Percentiles rank a stretch among this genome's conserved stretches.
Evolutionary conservation across 768 basidiomycete genomes (phyloP).

Genomic region (Saitozyma podzolica): DNA sequence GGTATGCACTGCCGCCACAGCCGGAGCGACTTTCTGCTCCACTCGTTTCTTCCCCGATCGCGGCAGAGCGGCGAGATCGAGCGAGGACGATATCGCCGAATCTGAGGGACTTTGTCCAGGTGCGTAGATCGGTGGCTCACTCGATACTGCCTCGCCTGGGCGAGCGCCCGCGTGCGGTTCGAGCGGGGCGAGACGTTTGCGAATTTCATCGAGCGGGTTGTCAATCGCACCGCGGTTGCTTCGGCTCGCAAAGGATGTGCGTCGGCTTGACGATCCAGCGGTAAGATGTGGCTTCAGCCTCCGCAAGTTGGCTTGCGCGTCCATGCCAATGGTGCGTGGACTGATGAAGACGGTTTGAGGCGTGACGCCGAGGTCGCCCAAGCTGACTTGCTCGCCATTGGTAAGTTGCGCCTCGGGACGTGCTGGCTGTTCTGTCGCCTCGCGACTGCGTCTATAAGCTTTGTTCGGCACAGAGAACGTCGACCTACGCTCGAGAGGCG

Average conservation of each 20-base stretch:
- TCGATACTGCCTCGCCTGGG: background rate
- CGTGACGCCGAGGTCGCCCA: slow-evolving; percentile 83
- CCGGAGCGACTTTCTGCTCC: slow-evolving; percentile 80
- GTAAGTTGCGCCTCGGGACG: slow-evolving; percentile 21
- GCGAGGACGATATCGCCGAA: slow-evolving; percentile 64
- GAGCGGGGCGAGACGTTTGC: slow-evolving; percentile 31
- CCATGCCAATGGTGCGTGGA: slow-evolving; percentile 37
- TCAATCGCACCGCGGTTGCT: slow-evolving; percentile 36
- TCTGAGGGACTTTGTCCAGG: slow-evolving; percentile 69
- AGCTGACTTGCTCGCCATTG: slow-evolving; percentile 44
- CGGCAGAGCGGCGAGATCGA: slow-evolving; percentile 49
- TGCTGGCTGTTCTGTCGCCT: slow-evolving; percentile 8
- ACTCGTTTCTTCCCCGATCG: slow-evolving; percentile 57
- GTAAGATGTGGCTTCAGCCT: slow-evolving; percentile 29
- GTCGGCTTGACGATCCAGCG: slow-evolving; percentile 24
- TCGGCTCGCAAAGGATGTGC: slow-evolving; percentile 43
- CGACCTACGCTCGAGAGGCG: slow-evolving; percentile 68
- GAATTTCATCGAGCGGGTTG: slow-evolving; percentile 43
- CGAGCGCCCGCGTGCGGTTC: slow-evolving; percentile 20
- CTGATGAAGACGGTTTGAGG: slow-evolving; percentile 88
- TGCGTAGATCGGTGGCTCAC: slow-evolving; percentile 3
- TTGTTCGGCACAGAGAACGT: background rate
- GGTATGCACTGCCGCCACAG: slow-evolving; percentile 78
- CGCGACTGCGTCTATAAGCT: slow-evolving; percentile 30
- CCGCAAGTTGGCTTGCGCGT: slow-evolving; percentile 29